phyloP scores from a whole-genome alignment of 2,329 filamentous ascomycete species.

The Neonectria hederae region DNA sequence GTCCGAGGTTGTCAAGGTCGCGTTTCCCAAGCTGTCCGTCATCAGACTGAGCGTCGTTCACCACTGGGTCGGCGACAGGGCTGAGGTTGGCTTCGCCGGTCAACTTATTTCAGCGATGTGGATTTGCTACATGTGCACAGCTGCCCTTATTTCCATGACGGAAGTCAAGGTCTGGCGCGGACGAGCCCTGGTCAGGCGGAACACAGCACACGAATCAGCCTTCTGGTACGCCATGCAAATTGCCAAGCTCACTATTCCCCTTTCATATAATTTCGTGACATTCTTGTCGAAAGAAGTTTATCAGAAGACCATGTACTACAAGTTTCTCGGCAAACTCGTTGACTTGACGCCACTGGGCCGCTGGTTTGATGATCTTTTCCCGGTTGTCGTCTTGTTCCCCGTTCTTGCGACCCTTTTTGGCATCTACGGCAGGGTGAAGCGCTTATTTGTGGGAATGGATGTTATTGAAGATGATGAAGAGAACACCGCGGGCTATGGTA shows the following conservation, averaged over 20 bases:
- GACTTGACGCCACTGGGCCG: slow-evolving; percentile 83
- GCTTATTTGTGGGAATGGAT: slow-evolving; percentile 79
- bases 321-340: slow-evolving; percentile 85
- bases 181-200: slow-evolving; percentile 85
- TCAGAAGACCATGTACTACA: slow-evolving; percentile 82
- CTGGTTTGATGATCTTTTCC: slow-evolving; percentile 90
- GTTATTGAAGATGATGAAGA: slow-evolving; percentile 79
- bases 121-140: slow-evolving; percentile 96
- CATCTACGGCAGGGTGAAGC: slow-evolving; percentile 83
- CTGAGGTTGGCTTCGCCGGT: slow-evolving; percentile 84
- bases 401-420: slow-evolving; percentile 89
- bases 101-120: slow-evolving; percentile 86
- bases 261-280: slow-evolving; percentile 96
- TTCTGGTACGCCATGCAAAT: slow-evolving; percentile 97
- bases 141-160: slow-evolving; percentile 85
- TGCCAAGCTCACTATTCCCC: slow-evolving; percentile 88
- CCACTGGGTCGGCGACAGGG: slow-evolving; percentile 75
- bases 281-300: slow-evolving; percentile 81
- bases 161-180: slow-evolving; percentile 99
- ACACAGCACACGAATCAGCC: slow-evolving; percentile 91
- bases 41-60: slow-evolving; percentile 75
- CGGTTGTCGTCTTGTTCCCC: slow-evolving; percentile 85
- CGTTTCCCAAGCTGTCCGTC: slow-evolving; percentile 78
- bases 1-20: slow-evolving; percentile 91
- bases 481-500: slow-evolving; percentile 72